Evolutionary conservation across 2,329 filamentous ascomycete species (phyloP).

Genomic region (Penicillium sp.): DNA sequence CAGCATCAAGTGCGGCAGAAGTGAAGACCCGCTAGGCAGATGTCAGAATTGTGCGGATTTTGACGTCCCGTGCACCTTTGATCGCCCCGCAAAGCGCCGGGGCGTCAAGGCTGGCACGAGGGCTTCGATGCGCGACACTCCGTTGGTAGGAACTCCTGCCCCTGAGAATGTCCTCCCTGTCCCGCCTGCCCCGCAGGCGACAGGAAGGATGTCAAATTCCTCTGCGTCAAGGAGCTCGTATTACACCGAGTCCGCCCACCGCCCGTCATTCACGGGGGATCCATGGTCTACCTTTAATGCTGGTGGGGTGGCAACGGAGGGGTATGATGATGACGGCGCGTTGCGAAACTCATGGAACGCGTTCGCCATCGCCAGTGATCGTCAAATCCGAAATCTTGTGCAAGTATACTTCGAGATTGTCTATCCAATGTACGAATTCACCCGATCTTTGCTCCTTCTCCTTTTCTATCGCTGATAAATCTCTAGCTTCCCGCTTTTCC

Average conservation of each 20-base stretch:
- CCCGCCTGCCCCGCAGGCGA: neutral
- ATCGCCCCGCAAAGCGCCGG: slow-evolving; percentile 45
- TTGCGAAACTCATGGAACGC: slow-evolving; percentile 41
- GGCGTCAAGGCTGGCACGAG: slow-evolving; percentile 29
- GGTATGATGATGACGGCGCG: slow-evolving; percentile 22
- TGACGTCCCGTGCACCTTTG: slow-evolving; percentile 50
- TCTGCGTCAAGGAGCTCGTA: slow-evolving; percentile 20
- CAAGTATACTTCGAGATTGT: slow-evolving; percentile 54
- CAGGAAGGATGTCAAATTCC: slow-evolving; percentile 14
- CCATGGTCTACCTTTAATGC: slow-evolving; percentile 21
- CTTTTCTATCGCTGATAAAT: neutral
- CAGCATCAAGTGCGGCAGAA: slow-evolving; percentile 46
- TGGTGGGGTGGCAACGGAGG: slow-evolving; percentile 17
- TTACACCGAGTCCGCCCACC: slow-evolving; percentile 13
- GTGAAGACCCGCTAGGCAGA: slow-evolving; percentile 34
- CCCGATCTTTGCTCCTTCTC: neutral
- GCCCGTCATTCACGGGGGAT: slow-evolving; percentile 16
- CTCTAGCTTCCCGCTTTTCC: slow-evolving; percentile 51
- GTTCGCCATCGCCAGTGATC: slow-evolving; percentile 41
- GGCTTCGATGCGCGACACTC: slow-evolving; percentile 8
- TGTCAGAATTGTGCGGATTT: slow-evolving; percentile 55
- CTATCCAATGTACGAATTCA: slow-evolving; percentile 48
- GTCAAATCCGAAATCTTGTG: slow-evolving; percentile 44
- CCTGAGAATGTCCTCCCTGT: slow-evolving; percentile 1
- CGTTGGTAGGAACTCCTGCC: neutral